Percentiles rank a stretch among this genome's conserved stretches.
Evolutionary conservation across 2,329 filamentous ascomycete species (phyloP).

Genomic region (Tolypocladium album): DNA sequence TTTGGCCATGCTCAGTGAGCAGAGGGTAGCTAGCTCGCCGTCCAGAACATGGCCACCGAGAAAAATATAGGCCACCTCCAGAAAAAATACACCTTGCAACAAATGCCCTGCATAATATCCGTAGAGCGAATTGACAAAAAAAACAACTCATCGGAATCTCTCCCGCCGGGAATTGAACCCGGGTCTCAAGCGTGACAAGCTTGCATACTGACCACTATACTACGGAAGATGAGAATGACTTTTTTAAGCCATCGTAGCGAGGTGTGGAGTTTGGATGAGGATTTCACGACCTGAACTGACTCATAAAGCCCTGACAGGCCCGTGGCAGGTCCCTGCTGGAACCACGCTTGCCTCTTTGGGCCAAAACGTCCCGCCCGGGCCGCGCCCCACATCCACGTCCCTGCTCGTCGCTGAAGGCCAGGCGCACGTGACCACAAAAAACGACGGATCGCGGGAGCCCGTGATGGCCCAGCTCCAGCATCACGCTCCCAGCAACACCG

Average conservation of each 20-base stretch:
- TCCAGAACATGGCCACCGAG: too few relatives aligned
- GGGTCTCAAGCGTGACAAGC: slow-evolving; percentile 5
- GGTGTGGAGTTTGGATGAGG: neutral
- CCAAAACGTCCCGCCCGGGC: neutral
- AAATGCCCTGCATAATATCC: too few relatives aligned
- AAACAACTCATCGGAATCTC: neutral
- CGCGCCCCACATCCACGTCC: neutral
- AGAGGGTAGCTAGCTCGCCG: too few relatives aligned
- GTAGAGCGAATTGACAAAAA: slow-evolving; percentile 9
- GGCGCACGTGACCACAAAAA: neutral
- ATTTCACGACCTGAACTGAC: neutral
- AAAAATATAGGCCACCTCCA: slow-evolving; percentile 8
- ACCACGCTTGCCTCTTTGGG: neutral
- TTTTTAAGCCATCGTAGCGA: slow-evolving; percentile 1
- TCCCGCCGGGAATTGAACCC: slow-evolving; percentile 5
- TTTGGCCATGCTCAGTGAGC: too few relatives aligned
- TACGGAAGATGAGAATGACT: neutral
- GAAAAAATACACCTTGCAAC: too few relatives aligned
- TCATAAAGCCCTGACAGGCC: neutral
- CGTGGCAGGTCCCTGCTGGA: neutral
- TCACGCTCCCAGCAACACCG: slow-evolving; percentile 1
- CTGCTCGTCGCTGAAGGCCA: too few relatives aligned
- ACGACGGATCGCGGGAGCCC: neutral
- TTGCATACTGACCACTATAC: slow-evolving; percentile 5
- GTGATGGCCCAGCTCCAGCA: neutral